Percentiles rank a stretch among this genome's conserved stretches.
Evolutionary conservation across 257 asterid genomes (phyloP).

Genomic region (Nicotiana noctiflora): DNA sequence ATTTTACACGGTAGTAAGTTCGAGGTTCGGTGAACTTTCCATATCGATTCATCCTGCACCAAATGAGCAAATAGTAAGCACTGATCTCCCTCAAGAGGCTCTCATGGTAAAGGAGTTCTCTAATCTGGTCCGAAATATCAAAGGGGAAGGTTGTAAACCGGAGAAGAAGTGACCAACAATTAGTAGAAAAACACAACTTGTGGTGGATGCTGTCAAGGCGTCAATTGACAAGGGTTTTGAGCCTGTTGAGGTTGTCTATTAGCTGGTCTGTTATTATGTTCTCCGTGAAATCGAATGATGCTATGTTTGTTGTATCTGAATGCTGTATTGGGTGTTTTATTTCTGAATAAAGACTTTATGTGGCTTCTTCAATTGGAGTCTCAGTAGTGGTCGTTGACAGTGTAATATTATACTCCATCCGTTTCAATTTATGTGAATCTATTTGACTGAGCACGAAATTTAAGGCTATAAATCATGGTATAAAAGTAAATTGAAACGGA

Average conservation of each 20-base stretch:
- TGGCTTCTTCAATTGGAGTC: background rate
- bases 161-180: constrained; percentile 56
- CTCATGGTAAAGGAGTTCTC: constrained; percentile 61
- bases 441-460: no score
- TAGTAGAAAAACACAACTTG: constrained; percentile 70
- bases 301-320: background rate
- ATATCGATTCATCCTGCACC: constrained; percentile 49
- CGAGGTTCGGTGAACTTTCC: constrained; percentile 30
- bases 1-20: constrained; percentile 30
- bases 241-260: constrained; percentile 11
- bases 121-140: constrained; percentile 35
- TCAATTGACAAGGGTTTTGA: constrained; percentile 58
- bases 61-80: constrained; percentile 31
- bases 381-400: no score
- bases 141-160: constrained; percentile 35
- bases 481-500: no score
- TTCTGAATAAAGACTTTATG: no score
- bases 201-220: constrained; percentile 63
- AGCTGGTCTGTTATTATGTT: background rate
- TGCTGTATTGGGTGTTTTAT: background rate
- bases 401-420: no score
- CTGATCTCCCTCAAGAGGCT: constrained; percentile 75
- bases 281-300: background rate
- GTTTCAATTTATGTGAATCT: no score
- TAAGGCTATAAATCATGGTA: no score